Base-by-base conservation (phyloP, 306 rosid species). In the Pyrus communis region DNA sequence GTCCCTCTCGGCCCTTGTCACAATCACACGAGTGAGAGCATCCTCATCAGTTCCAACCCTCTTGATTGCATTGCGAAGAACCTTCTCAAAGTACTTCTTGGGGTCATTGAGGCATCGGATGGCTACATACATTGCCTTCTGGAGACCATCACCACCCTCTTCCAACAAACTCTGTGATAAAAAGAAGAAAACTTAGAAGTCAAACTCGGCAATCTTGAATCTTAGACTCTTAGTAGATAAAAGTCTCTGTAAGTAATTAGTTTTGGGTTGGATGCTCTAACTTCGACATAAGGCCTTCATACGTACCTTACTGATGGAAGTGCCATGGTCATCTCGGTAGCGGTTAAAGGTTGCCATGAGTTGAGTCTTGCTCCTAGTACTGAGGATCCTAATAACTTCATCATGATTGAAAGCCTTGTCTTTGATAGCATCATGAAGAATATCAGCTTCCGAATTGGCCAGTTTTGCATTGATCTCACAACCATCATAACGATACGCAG, bases 1-100 rank as follows among this genome's bases (percentile, higher is more conserved):
- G 63, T 94, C 98, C 81, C 78, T 94, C 88, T 94, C 97, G 19
- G 98, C 93, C 77, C 97, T 76, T 3, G 89, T 83, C 66, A 93
- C 97, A 4, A 93, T 72, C 86, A 88, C 96, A 1, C 97, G 89
- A 1, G 92, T 93, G n/a, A 93, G 63, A 14, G 85, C 90, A 58
- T 91, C 97, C 76, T 93, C 97, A 58, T 91, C 93, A 0, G 89
- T 87, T 59, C 96, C 98, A 4, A 70, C 0, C 75, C 67, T 84
- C 27, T 88, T 89, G 33, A 93, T 71, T 2, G 89, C 89, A 17
- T 93, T 82, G 14, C 98, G 85, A 64, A 91, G 57, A 22, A 88
- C 85, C 98, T 93, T 91, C 67, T 88, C 96, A 71, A 82, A 93
- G 86, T 93, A 93, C 83, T 88, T 91, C 35, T 63, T 51, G 59